phyloP scores from a whole-genome alignment of 2,329 filamentous ascomycete species.

The Penicillium sp. region DNA sequence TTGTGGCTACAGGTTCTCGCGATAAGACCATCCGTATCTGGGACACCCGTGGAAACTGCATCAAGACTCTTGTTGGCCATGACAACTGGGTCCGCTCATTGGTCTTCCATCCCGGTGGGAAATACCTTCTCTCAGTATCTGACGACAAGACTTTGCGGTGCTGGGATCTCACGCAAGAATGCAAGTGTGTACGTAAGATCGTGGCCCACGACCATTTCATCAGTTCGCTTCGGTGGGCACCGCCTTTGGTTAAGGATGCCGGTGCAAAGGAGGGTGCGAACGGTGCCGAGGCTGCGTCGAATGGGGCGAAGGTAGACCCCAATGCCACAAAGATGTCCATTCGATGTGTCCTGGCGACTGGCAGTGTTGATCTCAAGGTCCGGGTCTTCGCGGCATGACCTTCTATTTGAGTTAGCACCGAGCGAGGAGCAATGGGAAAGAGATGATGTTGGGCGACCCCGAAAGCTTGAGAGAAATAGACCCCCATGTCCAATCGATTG shows the following conservation, averaged over 20 bases:
- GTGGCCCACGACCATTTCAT: conserved; percentile 80
- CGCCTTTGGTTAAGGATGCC: conserved; percentile 24
- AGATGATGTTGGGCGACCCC: neutral
- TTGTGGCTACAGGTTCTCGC: conserved; percentile 81
- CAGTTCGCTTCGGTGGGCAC: conserved; percentile 84
- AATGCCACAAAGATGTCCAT: conserved; percentile 53
- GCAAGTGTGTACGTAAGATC: conserved; percentile 81
- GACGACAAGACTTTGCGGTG: conserved; percentile 92
- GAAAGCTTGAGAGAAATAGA: neutral
- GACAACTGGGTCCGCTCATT: conserved; percentile 91
- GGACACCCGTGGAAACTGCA: conserved; percentile 79
- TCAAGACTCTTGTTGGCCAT: conserved; percentile 82
- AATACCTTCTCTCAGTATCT: conserved; percentile 79
- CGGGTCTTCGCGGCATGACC: conserved; percentile 44
- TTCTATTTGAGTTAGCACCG: neutral
- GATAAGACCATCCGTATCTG: conserved; percentile 91
- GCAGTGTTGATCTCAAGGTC: conserved; percentile 68
- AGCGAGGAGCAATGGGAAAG: neutral
- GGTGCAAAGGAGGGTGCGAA: conserved; percentile 16
- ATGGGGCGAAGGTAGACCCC: conserved; percentile 32
- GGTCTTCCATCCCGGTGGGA: conserved; percentile 87
- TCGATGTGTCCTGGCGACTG: conserved; percentile 82
- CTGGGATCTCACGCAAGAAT: conserved; percentile 90
- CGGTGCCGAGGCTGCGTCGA: conserved; percentile 17
- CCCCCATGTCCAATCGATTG: conserved; percentile 3